Percentiles rank a stretch among this genome's conserved stretches.
phyloP scores from a whole-genome alignment of 2,329 filamentous ascomycete genomes.

The Xylaria polymorpha region DNA sequence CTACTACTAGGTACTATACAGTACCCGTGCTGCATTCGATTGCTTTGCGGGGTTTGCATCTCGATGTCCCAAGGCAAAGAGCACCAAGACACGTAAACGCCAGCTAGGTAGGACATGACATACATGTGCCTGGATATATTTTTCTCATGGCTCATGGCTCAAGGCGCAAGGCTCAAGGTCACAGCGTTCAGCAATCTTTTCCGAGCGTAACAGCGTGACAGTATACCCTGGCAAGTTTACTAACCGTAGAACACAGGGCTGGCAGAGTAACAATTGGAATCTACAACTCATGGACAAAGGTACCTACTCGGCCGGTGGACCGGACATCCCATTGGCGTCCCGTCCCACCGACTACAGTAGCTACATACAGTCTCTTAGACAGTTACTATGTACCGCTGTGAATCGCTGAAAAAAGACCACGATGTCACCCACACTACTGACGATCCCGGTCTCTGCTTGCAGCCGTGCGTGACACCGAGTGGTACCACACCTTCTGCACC shows the following conservation, averaged over 20 bases:
- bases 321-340: constrained; percentile 40
- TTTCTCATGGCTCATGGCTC: background rate
- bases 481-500: constrained; percentile 48
- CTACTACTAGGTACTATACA: too few species aligned
- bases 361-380: constrained; percentile 43
- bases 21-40: constrained; percentile 1
- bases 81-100: constrained; percentile 39
- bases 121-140: constrained; percentile 36
- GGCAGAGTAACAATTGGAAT: constrained; percentile 45
- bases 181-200: constrained; percentile 4
- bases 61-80: constrained; percentile 35
- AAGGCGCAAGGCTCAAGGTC: background rate
- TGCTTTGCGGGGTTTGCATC: constrained; percentile 40
- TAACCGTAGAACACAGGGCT: constrained; percentile 41
- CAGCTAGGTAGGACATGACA: constrained; percentile 39
- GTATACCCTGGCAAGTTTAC: constrained; percentile 33
- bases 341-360: constrained; percentile 54
- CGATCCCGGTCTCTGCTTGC: constrained; percentile 47
- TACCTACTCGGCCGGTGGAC: constrained; percentile 42
- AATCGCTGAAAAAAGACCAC: constrained; percentile 43
- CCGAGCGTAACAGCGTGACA: background rate
- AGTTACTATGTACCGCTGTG: constrained; percentile 42
- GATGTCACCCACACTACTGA: constrained; percentile 38
- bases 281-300: constrained; percentile 42
- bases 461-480: constrained; percentile 50